These are phyloP conservation scores for Ensete ventricosum DNA, from an alignment of 176 grass and related monocot species.

Conservation along the genomic window DNA sequence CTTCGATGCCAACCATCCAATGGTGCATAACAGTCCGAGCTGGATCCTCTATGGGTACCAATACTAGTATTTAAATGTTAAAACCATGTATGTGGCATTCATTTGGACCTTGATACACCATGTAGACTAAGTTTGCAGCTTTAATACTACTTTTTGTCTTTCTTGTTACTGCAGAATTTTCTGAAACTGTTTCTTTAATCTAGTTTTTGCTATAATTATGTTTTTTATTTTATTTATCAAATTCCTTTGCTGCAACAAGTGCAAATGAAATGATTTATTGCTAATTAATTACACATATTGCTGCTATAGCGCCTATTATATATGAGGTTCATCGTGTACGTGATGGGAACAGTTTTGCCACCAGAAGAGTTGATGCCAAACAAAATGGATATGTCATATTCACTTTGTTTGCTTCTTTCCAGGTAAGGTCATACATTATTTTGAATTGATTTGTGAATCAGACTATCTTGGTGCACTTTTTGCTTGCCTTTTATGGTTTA, in stretches of 20 bases:
- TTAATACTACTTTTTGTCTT: no score
- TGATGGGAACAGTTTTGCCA: slow-evolving; percentile 84
- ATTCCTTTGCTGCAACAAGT: background rate
- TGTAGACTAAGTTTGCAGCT: no score
- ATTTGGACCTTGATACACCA: no score
- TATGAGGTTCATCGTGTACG: slow-evolving; percentile 70
- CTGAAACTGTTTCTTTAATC: background rate
- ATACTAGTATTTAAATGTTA: no score
- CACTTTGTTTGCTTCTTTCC: slow-evolving; percentile 84
- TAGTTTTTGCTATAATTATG: background rate
- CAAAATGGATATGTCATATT: slow-evolving; percentile 80
- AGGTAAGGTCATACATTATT: slow-evolving; percentile 29
- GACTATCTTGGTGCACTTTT: background rate
- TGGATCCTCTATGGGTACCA: no score
- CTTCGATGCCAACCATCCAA: no score
- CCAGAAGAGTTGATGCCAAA: slow-evolving; percentile 79
- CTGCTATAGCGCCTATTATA: slow-evolving; percentile 65
- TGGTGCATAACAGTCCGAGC: no score
- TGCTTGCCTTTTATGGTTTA: background rate
- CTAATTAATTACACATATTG: slow-evolving; percentile 13
- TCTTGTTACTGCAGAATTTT: no score
- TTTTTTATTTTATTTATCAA: background rate
- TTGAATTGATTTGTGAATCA: background rate
- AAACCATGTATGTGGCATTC: no score
- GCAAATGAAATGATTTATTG: background rate